Percentiles rank a stretch among this genome's conserved stretches.
phyloP scores from a whole-genome alignment of 805 yeast genomes.

The Teunomyces pallodes region DNA sequence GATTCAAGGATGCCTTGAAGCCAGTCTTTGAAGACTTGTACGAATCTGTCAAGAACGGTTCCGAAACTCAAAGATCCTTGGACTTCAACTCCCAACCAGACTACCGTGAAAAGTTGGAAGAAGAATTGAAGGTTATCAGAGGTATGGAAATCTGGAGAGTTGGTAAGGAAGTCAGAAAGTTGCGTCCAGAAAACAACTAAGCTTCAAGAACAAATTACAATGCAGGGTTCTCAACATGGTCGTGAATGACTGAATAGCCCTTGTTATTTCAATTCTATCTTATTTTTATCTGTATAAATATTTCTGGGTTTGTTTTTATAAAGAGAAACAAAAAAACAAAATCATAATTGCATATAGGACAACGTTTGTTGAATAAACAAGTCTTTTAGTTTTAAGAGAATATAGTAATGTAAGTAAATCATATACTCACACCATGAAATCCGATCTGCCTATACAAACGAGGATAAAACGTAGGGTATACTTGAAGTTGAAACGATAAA shows the following conservation, averaged over 20 bases:
- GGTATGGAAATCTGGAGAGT: slow-evolving; percentile 99
- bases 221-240: slow-evolving; percentile 25
- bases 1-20: slow-evolving; percentile 97
- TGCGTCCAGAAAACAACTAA: slow-evolving; percentile 98
- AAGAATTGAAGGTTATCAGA: slow-evolving; percentile 90
- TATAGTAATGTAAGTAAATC: no score
- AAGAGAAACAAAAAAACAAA: slow-evolving; percentile 2
- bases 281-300: slow-evolving; percentile 9
- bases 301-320: slow-evolving; percentile 9
- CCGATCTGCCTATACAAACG: not conserved
- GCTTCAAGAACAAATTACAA: slow-evolving; percentile 3
- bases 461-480: not conserved
- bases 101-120: slow-evolving; percentile 95
- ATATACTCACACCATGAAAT: not conserved
- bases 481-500: not conserved
- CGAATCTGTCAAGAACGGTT: slow-evolving; percentile 91
- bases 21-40: slow-evolving; percentile 97
- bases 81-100: slow-evolving; percentile 98
- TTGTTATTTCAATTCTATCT: slow-evolving; percentile 13
- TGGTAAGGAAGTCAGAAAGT: slow-evolving; percentile 99
- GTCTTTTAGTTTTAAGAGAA: slow-evolving; percentile 11
- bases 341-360: slow-evolving; percentile 29
- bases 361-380: slow-evolving; percentile 48
- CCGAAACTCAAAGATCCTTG: slow-evolving; percentile 96
- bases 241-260: slow-evolving; percentile 36